These are phyloP conservation scores for Lojkania enalia DNA, from an alignment of 2,329 filamentous ascomycete species.

Conservation along the genomic window DNA sequence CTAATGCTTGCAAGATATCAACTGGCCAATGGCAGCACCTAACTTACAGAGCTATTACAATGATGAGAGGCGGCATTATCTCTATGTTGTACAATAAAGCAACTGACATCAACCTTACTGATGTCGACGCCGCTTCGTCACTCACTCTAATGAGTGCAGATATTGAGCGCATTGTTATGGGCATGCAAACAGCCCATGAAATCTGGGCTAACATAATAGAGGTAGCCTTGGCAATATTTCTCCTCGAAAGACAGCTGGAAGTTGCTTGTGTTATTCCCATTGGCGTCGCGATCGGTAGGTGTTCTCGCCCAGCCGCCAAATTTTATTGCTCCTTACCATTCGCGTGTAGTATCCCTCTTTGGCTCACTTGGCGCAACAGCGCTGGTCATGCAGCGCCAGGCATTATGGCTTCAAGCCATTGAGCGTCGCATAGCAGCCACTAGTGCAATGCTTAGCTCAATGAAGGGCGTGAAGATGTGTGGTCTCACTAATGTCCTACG, in stretches of 20 bases:
- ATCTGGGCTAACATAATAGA: slow-evolving; percentile 46
- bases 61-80: slow-evolving; percentile 42
- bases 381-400: slow-evolving; percentile 38
- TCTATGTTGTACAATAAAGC: slow-evolving; percentile 43
- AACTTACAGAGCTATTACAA: slow-evolving; percentile 40
- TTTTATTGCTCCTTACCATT: background rate
- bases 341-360: slow-evolving; percentile 22
- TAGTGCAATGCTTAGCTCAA: slow-evolving; percentile 47
- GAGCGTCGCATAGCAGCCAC: slow-evolving; percentile 51
- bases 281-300: slow-evolving; percentile 45
- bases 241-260: slow-evolving; percentile 54
- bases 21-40: slow-evolving; percentile 41
- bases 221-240: slow-evolving; percentile 51
- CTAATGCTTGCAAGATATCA: slow-evolving; percentile 31
- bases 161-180: slow-evolving; percentile 40
- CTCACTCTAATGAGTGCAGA: slow-evolving; percentile 44
- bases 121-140: slow-evolving; percentile 35
- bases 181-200: slow-evolving; percentile 41
- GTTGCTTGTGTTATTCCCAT: slow-evolving; percentile 54
- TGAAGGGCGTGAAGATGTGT: slow-evolving; percentile 54
- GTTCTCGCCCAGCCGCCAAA: background rate
- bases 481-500: slow-evolving; percentile 39
- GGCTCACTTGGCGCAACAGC: slow-evolving; percentile 35
- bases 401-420: slow-evolving; percentile 50
- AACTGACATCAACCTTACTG: slow-evolving; percentile 29